phyloP scores from a whole-genome alignment of 2,329 filamentous ascomycete genomes.

The Cytospora piceae region DNA sequence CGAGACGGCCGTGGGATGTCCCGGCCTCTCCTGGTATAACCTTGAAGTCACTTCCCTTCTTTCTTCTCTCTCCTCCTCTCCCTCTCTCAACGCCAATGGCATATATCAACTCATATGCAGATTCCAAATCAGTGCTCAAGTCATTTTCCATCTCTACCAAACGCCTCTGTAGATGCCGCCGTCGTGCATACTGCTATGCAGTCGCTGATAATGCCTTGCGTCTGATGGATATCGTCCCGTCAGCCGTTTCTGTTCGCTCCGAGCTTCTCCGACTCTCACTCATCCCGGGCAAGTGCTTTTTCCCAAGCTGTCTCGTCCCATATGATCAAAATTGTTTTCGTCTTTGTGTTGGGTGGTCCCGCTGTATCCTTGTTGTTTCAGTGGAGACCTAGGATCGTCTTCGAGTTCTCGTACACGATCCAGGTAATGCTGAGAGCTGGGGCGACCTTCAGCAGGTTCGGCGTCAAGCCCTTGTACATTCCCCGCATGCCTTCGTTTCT shows the following conservation, averaged over 20 bases:
- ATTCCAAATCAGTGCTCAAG: conserved; percentile 24
- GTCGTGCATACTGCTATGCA: conserved; percentile 13
- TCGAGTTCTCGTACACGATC: conserved; percentile 90
- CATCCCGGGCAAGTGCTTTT: background rate
- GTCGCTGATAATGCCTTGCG: background rate
- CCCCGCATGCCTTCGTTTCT: conserved; percentile 81
- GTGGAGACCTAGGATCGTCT: conserved; percentile 66
- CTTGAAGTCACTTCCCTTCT: conserved; percentile 13
- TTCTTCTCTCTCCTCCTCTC: background rate
- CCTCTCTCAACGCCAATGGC: conserved; percentile 26
- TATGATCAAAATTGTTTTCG: background rate
- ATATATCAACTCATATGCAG: conserved; percentile 18
- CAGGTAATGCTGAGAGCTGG: conserved; percentile 95
- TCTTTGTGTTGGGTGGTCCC: background rate
- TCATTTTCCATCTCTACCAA: conserved; percentile 17
- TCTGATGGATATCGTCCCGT: conserved; percentile 1
- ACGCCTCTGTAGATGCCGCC: conserved; percentile 27
- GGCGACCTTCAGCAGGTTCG: conserved; percentile 94
- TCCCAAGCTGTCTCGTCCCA: background rate
- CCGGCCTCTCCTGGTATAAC: conserved; percentile 27
- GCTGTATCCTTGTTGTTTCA: conserved; percentile 33
- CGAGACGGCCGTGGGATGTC: background rate
- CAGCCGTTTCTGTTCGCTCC: background rate
- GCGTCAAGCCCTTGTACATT: conserved; percentile 92
- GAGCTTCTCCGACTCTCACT: background rate